Percentiles rank a stretch among this genome's conserved stretches.
These are phyloP conservation scores for Cydonia oblonga DNA, from an alignment of 331 rosid species.

Conservation along the genomic window DNA sequence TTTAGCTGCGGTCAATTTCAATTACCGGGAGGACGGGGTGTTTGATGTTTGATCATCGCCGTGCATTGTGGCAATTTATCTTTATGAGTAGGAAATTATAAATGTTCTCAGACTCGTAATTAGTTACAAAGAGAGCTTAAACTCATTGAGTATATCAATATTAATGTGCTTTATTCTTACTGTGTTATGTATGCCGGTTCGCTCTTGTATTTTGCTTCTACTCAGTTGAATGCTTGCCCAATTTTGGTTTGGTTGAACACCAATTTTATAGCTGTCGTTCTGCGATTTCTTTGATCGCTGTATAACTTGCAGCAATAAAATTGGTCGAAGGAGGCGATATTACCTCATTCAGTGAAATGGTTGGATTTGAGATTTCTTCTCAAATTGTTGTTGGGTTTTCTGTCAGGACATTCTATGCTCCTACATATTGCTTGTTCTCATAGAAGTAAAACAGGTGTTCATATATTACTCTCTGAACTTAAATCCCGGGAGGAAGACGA, in stretches of 20 bases:
- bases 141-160: neutral
- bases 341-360: neutral
- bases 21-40: neutral
- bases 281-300: neutral
- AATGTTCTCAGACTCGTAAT: neutral
- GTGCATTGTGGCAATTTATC: neutral
- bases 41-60: slow-evolving; percentile 11
- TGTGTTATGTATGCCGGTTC: neutral
- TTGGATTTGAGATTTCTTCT: neutral
- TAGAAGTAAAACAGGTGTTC: neutral
- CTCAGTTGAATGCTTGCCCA: neutral
- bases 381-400: neutral
- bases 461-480: neutral
- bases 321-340: neutral
- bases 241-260: neutral
- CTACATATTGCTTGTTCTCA: neutral
- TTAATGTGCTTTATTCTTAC: neutral
- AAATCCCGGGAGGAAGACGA: neutral
- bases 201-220: neutral
- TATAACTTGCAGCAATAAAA: neutral
- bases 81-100: neutral
- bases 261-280: neutral
- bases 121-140: neutral
- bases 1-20: slow-evolving; percentile 7
- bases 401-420: neutral